Evolutionary conservation across 2,329 filamentous ascomycete species (phyloP).

Genomic region (Nakataea oryzae): DNA sequence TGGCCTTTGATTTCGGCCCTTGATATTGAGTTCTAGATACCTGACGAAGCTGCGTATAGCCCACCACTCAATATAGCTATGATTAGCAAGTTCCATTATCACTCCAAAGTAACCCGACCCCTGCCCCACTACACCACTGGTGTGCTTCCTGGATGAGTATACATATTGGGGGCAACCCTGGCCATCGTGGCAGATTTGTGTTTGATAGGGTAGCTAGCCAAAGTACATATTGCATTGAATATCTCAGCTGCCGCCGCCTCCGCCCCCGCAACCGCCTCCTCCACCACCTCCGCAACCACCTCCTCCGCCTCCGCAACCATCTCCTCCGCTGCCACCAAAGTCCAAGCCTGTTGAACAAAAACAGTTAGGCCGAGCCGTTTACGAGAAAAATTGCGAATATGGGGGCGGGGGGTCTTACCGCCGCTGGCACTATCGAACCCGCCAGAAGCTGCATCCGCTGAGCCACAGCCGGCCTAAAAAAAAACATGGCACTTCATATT

Average conservation of each 20-base stretch:
- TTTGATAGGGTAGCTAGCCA: too few species aligned
- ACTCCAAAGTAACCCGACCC: too few species aligned
- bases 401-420: not conserved
- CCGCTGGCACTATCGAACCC: too few species aligned
- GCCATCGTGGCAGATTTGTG: too few species aligned
- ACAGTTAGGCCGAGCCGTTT: not conserved
- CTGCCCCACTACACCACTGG: too few species aligned
- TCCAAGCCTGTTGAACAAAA: not conserved
- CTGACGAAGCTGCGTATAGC: not conserved
- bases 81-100: too few species aligned
- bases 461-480: not conserved
- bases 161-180: too few species aligned
- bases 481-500: not conserved
- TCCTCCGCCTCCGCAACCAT: not conserved
- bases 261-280: slow-evolving; percentile 5
- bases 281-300: slow-evolving; percentile 6
- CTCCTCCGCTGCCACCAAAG: not conserved
- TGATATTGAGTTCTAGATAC: not conserved
- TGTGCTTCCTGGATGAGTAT: too few species aligned
- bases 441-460: not conserved
- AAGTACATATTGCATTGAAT: too few species aligned
- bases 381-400: too few species aligned
- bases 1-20: not conserved
- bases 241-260: too few species aligned
- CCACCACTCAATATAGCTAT: not conserved